Evolutionary conservation across 306 rosid species (phyloP).

Genomic region (Elaeagnus macrophylla): DNA sequence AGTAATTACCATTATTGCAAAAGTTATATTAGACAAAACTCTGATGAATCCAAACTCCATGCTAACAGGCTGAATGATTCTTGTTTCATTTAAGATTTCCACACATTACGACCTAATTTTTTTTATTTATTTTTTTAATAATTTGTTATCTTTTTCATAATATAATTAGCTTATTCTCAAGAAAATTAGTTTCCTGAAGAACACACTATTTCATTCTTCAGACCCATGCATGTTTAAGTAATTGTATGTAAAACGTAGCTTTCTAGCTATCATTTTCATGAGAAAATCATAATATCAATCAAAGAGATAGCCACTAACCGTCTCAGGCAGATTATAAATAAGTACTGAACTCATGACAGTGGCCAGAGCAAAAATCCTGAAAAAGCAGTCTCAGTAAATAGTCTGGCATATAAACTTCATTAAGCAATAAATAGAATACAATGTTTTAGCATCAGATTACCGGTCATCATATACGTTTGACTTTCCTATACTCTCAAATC

Average conservation of each 20-base stretch:
- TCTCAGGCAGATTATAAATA: conserved; percentile 88
- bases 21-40: too few species aligned
- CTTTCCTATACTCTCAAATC: conserved; percentile 95
- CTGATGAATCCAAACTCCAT: too few species aligned
- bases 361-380: conserved; percentile 93
- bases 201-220: too few species aligned
- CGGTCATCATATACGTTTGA: conserved; percentile 96
- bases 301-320: conserved; percentile 39
- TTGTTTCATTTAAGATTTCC: too few species aligned
- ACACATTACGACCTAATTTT: too few species aligned
- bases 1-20: too few species aligned
- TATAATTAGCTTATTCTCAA: too few species aligned
- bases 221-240: too few species aligned
- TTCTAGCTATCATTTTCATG: background rate
- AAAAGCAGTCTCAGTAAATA: conserved; percentile 20
- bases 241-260: background rate
- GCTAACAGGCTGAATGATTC: too few species aligned
- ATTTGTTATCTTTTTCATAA: too few species aligned
- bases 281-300: background rate
- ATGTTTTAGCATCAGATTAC: conserved; percentile 33
- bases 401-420: conserved; percentile 7
- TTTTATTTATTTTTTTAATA: too few species aligned
- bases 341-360: conserved; percentile 95
- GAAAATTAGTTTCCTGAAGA: too few species aligned
- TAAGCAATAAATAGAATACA: conserved; percentile 1